Percentiles rank a stretch among this genome's conserved stretches.
Conservation (phyloP, 208 protist species). For the Trypanosomatidae sp. region DNA sequence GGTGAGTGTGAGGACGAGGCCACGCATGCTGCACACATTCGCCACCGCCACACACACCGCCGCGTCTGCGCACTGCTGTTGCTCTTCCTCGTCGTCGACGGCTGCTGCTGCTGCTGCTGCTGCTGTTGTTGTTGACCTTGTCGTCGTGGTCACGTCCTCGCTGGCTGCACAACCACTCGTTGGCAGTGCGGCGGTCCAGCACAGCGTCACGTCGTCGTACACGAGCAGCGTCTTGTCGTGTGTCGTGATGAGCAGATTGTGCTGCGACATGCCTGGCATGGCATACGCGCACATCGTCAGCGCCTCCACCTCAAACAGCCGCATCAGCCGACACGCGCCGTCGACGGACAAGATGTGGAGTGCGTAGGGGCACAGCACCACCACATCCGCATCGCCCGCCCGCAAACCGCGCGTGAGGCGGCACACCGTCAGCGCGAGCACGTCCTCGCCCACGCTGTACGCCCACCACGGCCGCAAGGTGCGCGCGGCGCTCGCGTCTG, state of each 20-base stretch:
- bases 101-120: background rate
- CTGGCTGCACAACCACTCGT: conserved; percentile 2
- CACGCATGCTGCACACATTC: conserved; percentile 42
- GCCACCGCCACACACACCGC: conserved; percentile 49
- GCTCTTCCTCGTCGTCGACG: background rate
- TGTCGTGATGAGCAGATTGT: conserved; percentile 82
- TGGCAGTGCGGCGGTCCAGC: conserved; percentile 73
- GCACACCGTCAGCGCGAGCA: conserved; percentile 56
- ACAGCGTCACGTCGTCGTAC: conserved; percentile 68
- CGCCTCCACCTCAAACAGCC: conserved; percentile 64
- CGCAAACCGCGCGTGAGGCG: conserved; percentile 23
- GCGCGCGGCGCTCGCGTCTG: background rate
- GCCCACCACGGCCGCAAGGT: conserved; percentile 33
- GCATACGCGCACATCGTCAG: conserved; percentile 42
- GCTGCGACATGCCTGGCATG: conserved; percentile 15
- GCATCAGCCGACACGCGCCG: conserved; percentile 28
- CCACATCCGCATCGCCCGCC: conserved; percentile 42
- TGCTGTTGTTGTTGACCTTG: background rate
- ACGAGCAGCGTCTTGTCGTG: conserved; percentile 58
- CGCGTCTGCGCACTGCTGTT: conserved; percentile 1
- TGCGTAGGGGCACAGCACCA: conserved; percentile 62
- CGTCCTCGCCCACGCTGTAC: conserved; percentile 81
- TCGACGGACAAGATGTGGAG: conserved; percentile 53
- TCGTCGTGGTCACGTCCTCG: background rate
- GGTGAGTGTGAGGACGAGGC: conserved; percentile 69